Conservation (phyloP, 1,284 basidiomycete species). For the Rhodofomes roseus region DNA sequence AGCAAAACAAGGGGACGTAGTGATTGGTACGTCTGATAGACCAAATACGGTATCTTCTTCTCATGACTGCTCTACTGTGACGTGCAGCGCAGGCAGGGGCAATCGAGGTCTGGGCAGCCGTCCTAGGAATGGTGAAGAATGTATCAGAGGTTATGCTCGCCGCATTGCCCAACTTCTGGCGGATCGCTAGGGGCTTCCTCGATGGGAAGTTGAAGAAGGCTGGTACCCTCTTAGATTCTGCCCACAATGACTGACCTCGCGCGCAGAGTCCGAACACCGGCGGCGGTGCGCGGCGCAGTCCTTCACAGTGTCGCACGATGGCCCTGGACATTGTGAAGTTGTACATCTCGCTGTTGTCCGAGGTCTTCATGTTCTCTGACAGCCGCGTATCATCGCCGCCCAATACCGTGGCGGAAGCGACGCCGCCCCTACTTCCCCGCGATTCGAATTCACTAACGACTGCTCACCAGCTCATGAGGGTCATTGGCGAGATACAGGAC, state of each 20-base stretch:
- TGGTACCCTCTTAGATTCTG: slow-evolving; percentile 9
- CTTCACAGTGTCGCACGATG: slow-evolving; percentile 87
- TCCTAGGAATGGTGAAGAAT: slow-evolving; percentile 69
- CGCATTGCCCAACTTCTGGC: slow-evolving; percentile 91
- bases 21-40: slow-evolving; percentile 50
- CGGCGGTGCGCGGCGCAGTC: slow-evolving; percentile 55
- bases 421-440: slow-evolving; percentile 67
- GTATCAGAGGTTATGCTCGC: slow-evolving; percentile 67
- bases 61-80: not conserved
- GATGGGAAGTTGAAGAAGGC: slow-evolving; percentile 91
- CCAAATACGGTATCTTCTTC: not conserved
- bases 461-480: slow-evolving; percentile 75
- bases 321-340: slow-evolving; percentile 86
- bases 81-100: slow-evolving; percentile 39
- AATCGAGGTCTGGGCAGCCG: slow-evolving; percentile 80
- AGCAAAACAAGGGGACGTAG: slow-evolving; percentile 57
- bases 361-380: slow-evolving; percentile 89
- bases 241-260: not conserved
- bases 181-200: slow-evolving; percentile 86
- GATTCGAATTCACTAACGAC: slow-evolving; percentile 83
- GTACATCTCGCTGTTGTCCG: slow-evolving; percentile 83
- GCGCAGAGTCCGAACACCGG: slow-evolving; percentile 18
- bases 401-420: slow-evolving; percentile 23
- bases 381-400: slow-evolving; percentile 54
- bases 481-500: slow-evolving; percentile 84